These are phyloP conservation scores for Backusella sp. DNA, from an alignment of 192 early-diverging fungal species.

Conservation along the genomic window DNA sequence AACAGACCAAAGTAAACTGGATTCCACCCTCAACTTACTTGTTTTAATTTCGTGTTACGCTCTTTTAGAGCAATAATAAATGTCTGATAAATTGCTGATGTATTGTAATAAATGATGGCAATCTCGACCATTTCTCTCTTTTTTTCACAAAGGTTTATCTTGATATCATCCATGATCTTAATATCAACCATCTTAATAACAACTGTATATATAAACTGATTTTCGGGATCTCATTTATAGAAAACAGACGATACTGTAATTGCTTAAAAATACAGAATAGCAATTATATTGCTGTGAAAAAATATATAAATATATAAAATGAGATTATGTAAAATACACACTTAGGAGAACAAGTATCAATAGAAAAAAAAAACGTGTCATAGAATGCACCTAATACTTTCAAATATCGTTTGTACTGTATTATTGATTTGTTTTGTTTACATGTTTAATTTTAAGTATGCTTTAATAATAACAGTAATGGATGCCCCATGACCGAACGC, in stretches of 20 bases:
- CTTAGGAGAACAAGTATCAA: too few relatives aligned
- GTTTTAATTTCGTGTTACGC: not conserved
- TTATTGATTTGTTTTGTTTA: too few relatives aligned
- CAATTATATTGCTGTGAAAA: not conserved
- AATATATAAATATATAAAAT: not conserved
- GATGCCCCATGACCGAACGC: not conserved
- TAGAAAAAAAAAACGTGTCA: not conserved
- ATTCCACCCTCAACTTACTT: not conserved
- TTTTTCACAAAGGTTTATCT: not conserved
- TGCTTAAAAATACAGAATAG: not conserved
- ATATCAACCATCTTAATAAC: conserved; percentile 7
- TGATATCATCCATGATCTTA: conserved; percentile 4
- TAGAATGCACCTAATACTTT: not conserved
- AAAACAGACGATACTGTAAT: not conserved
- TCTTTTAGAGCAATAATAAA: not conserved
- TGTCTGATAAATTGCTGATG: not conserved
- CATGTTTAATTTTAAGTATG: not conserved
- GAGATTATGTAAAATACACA: not conserved
- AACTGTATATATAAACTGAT: not conserved
- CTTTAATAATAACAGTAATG: not conserved
- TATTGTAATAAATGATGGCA: not conserved
- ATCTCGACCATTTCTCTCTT: not conserved
- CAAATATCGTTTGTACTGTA: not conserved
- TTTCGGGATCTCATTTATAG: not conserved
- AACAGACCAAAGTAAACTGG: not conserved